Evolutionary conservation across 176 grass and related monocot genomes (phyloP).

Genomic region (Areca catechu): DNA sequence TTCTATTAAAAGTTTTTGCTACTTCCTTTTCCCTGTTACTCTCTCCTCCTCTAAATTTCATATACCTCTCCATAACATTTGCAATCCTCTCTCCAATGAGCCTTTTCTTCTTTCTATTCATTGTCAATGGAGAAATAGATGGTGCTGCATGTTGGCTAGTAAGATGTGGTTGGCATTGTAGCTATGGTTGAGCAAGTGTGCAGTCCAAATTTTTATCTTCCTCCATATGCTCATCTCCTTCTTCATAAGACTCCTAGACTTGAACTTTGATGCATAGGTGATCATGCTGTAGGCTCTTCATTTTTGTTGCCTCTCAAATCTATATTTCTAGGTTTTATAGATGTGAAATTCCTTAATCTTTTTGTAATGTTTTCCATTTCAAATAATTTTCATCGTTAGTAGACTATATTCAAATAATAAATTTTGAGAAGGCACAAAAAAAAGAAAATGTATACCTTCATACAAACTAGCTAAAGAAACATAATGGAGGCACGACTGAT

Average conservation of each 20-base stretch:
- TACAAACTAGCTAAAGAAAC: neutral
- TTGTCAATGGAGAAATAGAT: too few species aligned
- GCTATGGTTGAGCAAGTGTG: too few species aligned
- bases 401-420: neutral
- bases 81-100: too few species aligned
- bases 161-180: too few species aligned
- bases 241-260: neutral
- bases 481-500: neutral
- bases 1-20: too few species aligned
- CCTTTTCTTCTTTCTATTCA: too few species aligned
- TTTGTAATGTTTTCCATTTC: neutral
- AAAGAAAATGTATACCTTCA: neutral
- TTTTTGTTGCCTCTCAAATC: neutral
- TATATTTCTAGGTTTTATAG: neutral
- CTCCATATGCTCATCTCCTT: too few species aligned
- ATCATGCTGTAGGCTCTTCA: neutral
- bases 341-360: neutral
- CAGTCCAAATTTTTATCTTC: too few species aligned
- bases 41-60: neutral
- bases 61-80: too few species aligned
- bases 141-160: too few species aligned
- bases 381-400: neutral
- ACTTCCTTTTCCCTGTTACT: neutral
- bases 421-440: neutral
- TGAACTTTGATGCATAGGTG: neutral